Evolutionary conservation across 306 rosid species (phyloP).

Genomic region (Medicago lupulina): DNA sequence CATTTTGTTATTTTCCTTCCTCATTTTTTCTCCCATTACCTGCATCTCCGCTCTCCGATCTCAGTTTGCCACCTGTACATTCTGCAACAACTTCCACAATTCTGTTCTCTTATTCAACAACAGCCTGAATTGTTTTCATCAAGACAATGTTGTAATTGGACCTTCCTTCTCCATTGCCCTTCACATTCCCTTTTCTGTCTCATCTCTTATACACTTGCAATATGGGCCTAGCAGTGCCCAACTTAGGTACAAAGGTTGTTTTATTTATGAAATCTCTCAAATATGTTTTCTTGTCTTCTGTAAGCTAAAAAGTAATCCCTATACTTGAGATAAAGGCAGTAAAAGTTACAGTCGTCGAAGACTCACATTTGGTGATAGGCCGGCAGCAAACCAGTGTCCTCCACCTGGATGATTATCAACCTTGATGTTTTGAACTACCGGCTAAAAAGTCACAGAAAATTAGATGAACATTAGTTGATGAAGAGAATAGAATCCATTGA

Average conservation of each 20-base stretch:
- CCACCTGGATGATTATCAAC: slow-evolving; percentile 99
- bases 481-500: slow-evolving; percentile 36
- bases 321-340: slow-evolving; percentile 31
- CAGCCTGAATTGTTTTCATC: no score
- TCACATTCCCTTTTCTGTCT: no score
- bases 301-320: slow-evolving; percentile 16
- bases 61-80: no score
- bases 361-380: slow-evolving; percentile 97
- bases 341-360: slow-evolving; percentile 39
- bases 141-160: no score
- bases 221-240: not conserved
- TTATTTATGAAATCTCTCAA: slow-evolving; percentile 17
- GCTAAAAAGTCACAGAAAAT: slow-evolving; percentile 56
- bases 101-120: no score
- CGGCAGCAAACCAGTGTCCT: slow-evolving; percentile 99
- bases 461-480: slow-evolving; percentile 38
- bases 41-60: not conserved
- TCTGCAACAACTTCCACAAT: no score
- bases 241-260: slow-evolving; percentile 16
- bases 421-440: slow-evolving; percentile 82
- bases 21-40: not conserved
- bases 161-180: no score
- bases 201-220: no score
- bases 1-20: slow-evolving; percentile 8
- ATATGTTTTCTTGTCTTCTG: slow-evolving; percentile 8